Conservation (phyloP, 345 rosid species). For the Eutrema japonicum region DNA sequence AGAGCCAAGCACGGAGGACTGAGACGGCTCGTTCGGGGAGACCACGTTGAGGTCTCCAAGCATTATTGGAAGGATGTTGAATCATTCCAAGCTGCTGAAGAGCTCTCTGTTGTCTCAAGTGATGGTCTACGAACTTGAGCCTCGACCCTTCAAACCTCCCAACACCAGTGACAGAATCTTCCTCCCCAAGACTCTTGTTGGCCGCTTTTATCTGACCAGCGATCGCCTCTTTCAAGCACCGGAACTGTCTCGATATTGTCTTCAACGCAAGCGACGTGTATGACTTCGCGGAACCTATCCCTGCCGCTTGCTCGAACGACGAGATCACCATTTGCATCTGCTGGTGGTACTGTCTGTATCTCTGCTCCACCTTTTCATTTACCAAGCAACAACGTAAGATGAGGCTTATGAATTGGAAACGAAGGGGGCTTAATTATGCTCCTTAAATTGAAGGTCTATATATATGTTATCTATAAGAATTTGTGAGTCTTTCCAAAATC, state of each 20-base stretch:
- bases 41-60: slow-evolving; percentile 99
- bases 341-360: slow-evolving; percentile 92
- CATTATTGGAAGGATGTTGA: slow-evolving; percentile 75
- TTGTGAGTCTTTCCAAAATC: not conserved
- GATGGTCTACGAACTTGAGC: slow-evolving; percentile 91
- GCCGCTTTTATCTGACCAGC: slow-evolving; percentile 81
- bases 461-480: slow-evolving; percentile 2
- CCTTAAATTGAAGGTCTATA: slow-evolving; percentile 2
- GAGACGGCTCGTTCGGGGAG: slow-evolving; percentile 94
- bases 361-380: slow-evolving; percentile 81
- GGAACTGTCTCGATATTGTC: slow-evolving; percentile 93
- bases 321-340: slow-evolving; percentile 94
- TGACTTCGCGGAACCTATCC: slow-evolving; percentile 84
- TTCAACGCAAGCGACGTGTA: slow-evolving; percentile 87
- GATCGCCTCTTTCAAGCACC: slow-evolving; percentile 92
- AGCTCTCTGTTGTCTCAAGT: slow-evolving; percentile 90
- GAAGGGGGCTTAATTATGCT: not conserved
- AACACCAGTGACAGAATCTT: slow-evolving; percentile 58
- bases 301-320: slow-evolving; percentile 87
- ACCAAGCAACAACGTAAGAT: slow-evolving; percentile 31
- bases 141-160: slow-evolving; percentile 86
- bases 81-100: slow-evolving; percentile 96
- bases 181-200: slow-evolving; percentile 90
- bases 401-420: slow-evolving; percentile 5
- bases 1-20: slow-evolving; percentile 97